Conservation (phyloP, 495 filamentous ascomycete genomes). For the Letharia columbiana region DNA sequence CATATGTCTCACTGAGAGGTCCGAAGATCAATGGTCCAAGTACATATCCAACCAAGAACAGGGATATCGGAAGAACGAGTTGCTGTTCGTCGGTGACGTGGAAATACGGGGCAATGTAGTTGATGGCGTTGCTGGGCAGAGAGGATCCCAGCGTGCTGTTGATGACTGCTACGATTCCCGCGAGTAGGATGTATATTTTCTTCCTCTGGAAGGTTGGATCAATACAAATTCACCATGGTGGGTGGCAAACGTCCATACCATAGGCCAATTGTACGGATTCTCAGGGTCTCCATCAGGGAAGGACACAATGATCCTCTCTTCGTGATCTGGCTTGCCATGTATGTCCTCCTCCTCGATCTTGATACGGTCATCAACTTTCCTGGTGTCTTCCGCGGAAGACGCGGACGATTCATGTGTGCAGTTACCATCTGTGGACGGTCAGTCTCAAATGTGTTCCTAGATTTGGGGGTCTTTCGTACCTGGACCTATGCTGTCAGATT, state of each 20-base stretch:
- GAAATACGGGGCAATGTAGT: slow-evolving; percentile 50
- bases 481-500: not conserved
- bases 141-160: slow-evolving; percentile 69
- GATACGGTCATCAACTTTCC: not conserved
- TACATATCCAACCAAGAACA: slow-evolving; percentile 65
- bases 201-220: slow-evolving; percentile 30
- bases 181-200: slow-evolving; percentile 49
- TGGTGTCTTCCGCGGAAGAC: not conserved
- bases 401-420: not conserved
- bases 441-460: not conserved
- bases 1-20: slow-evolving; percentile 62
- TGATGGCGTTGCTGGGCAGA: slow-evolving; percentile 55
- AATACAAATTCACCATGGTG: not conserved
- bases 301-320: slow-evolving; percentile 35
- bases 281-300: slow-evolving; percentile 43
- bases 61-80: slow-evolving; percentile 64
- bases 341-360: not conserved
- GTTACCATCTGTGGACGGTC: not conserved
- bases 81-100: slow-evolving; percentile 45
- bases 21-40: slow-evolving; percentile 59
- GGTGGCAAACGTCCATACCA: slow-evolving; percentile 22
- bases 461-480: not conserved
- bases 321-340: slow-evolving; percentile 14
- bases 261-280: slow-evolving; percentile 50
- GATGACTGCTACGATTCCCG: slow-evolving; percentile 54